Conservation (phyloP, 768 basidiomycete species). For the Dioszegia crocea region DNA sequence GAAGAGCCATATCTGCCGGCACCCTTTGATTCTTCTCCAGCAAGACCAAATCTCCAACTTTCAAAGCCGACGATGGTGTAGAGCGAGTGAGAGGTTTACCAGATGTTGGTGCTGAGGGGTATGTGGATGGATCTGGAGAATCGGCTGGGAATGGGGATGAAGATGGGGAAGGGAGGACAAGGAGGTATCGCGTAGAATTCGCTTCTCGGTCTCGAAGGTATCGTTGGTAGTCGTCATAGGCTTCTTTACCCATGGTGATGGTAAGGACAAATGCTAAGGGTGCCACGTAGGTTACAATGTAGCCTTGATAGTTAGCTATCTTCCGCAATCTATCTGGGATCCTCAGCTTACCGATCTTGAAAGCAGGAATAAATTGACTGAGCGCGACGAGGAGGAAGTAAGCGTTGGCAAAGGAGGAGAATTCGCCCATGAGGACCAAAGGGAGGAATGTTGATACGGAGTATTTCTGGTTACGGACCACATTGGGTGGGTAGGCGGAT, state of each 20-base stretch:
- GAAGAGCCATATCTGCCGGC: slow-evolving; percentile 84
- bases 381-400: slow-evolving; percentile 96
- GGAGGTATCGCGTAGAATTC: slow-evolving; percentile 85
- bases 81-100: slow-evolving; percentile 56
- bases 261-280: slow-evolving; percentile 90
- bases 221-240: slow-evolving; percentile 96
- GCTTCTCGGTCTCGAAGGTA: slow-evolving; percentile 87
- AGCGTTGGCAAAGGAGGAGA: slow-evolving; percentile 99
- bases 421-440: slow-evolving; percentile 95
- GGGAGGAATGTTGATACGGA: slow-evolving; percentile 95
- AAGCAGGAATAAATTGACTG: slow-evolving; percentile 89
- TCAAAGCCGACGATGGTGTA: slow-evolving; percentile 79
- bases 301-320: slow-evolving; percentile 58
- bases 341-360: slow-evolving; percentile 75
- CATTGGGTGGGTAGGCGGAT: slow-evolving; percentile 64
- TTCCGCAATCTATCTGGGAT: not conserved
- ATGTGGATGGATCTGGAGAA: slow-evolving; percentile 5
- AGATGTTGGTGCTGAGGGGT: slow-evolving; percentile 17
- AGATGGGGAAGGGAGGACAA: slow-evolving; percentile 59
- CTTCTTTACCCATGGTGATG: slow-evolving; percentile 98
- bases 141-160: slow-evolving; percentile 24
- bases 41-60: slow-evolving; percentile 82
- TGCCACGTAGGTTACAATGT: slow-evolving; percentile 90
- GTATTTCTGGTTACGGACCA: slow-evolving; percentile 97
- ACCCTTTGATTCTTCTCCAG: slow-evolving; percentile 97